Base-by-base conservation (phyloP, 176 grass and related monocot genomes). In the Saccharum spontaneum region DNA sequence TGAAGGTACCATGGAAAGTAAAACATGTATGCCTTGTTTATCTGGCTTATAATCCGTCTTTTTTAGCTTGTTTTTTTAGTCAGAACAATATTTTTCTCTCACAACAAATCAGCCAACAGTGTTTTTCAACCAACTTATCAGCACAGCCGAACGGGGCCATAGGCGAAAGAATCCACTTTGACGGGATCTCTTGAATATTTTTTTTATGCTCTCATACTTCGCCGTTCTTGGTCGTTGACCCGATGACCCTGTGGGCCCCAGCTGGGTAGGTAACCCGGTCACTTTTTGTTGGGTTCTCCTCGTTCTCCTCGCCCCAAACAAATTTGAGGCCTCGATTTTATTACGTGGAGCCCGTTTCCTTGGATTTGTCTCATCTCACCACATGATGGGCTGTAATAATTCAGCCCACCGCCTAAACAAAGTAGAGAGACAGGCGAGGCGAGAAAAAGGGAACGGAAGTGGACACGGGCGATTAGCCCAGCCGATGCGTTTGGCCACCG, bases 291-390 rank as follows among this genome's bases (percentile, higher is more conserved):
- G 66, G 61, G 50, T 57, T 71, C 11, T 28, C 28, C n/a, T n/a
- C 28, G 28, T 28, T 28, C 28, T 67, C 59, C 0, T 24, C 22
- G 41, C 52, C 76, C 62, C 12, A 65, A 65, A 74, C 72, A 80
- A 38, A 71, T 24, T 62, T 36, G 31, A 28, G 83, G 22, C 62
- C 62, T 84, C 59, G 76, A 73, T 91, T 87, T 90, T 86, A 90
- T 86, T 69, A 71, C 66, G 78, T 94, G 92, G 88, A 94, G 92
- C 89, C 91, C 91, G 61, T 75, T 87, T 17, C 7, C 87, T 86
- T 76, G 45, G 88, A 86, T 86, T 84, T 88, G 86, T 88, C 91
- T 87, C 87, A 24, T 84, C 37, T 83, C 43, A 44, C 73, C 82
- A 83, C 86, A 88, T 85, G 77, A 79, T 69, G 34, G 63, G 79